Evolutionary conservation across 257 asterid genomes (phyloP), one percentile per base, ranked within the genome.

Genomic region (Solanum chmielewskii): DNA sequence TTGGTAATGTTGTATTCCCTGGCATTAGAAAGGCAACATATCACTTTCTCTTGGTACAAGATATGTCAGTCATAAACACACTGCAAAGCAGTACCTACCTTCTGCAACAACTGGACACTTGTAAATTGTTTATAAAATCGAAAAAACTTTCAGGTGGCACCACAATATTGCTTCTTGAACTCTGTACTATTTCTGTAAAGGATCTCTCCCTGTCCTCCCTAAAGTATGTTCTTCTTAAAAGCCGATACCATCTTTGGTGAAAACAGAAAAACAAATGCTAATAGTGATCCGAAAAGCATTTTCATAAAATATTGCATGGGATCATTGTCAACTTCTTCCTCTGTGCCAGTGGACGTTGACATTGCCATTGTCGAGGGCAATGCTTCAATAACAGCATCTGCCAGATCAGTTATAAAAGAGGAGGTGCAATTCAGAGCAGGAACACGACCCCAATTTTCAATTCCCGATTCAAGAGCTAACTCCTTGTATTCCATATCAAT

Each of bases 391-490:
- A 97, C 99, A 27, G 99, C 97, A 93, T 97, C 97, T 0, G 98
- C 98, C 80, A 97, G 92, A 88, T 97, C 99, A 85, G 87, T 88
- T 77, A 97, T 94, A 89, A 97, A 97, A 0, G 98, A 90, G 3
- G 98, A 90, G 35, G 94, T 94, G 86, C 99, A 97, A 93, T 97
- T 97, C 20, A 97, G 93, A 81, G 99, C 98, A 47, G 99, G 99
- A 69, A 96, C 99, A 11, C 99, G 98, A 14, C 99, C 99, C 99
- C 99, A 96, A 25, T 95, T 92, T 52, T 91, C 91, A 80, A 96
- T 91, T 74, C 99, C 99, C 0, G 98, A 96, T 88, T 94, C 98
- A 56, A 94, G 93, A 52, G 99, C 99, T 88, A 97, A 86, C 45
- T 97, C 93, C 89, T 44, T 93, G 94, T 97, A 97, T 92, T 97